A percentile compares a stretch with the other conserved stretches of the same genome.
Evolutionary conservation across 257 asterid species (phyloP).

Genomic region (Nicotiana noctiflora): DNA sequence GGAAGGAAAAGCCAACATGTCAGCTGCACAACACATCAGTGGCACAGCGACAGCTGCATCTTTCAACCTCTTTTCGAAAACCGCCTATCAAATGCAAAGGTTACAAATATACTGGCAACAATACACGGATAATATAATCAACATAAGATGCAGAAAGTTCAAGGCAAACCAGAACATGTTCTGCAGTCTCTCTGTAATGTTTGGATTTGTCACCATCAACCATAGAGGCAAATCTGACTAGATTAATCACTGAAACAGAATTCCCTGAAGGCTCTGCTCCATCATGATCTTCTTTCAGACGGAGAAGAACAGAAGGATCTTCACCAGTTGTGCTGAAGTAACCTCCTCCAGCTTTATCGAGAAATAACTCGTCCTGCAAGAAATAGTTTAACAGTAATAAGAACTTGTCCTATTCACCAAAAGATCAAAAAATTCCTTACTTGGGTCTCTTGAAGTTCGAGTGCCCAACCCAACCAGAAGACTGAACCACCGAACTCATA

Average conservation of each 20-base stretch:
- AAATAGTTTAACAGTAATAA: background rate
- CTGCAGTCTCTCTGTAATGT: slow-evolving; percentile 47
- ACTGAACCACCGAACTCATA: slow-evolving; percentile 74
- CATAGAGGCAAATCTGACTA: slow-evolving; percentile 68
- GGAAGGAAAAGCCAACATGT: slow-evolving; percentile 59
- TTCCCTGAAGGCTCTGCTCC: slow-evolving; percentile 98
- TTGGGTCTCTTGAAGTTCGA: slow-evolving; percentile 74
- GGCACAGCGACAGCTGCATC: slow-evolving; percentile 75
- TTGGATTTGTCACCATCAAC: slow-evolving; percentile 41
- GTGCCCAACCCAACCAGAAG: slow-evolving; percentile 79
- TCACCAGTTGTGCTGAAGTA: slow-evolving; percentile 81
- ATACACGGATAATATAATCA: background rate
- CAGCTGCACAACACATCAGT: slow-evolving; percentile 85
- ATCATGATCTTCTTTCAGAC: slow-evolving; percentile 91
- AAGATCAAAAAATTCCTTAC: slow-evolving; percentile 19
- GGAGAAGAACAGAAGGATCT: slow-evolving; percentile 87
- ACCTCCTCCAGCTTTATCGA: slow-evolving; percentile 85
- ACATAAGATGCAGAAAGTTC: background rate
- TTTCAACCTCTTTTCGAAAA: slow-evolving; percentile 77
- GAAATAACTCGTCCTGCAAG: slow-evolving; percentile 74
- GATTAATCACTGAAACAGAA: slow-evolving; percentile 73
- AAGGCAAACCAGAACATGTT: slow-evolving; percentile 49
- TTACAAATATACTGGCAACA: background rate
- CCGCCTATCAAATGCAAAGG: slow-evolving; percentile 41
- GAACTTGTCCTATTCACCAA: background rate